Base-by-base conservation (phyloP, 2,329 filamentous ascomycete species). In the Ophiosphaerella narmari region DNA sequence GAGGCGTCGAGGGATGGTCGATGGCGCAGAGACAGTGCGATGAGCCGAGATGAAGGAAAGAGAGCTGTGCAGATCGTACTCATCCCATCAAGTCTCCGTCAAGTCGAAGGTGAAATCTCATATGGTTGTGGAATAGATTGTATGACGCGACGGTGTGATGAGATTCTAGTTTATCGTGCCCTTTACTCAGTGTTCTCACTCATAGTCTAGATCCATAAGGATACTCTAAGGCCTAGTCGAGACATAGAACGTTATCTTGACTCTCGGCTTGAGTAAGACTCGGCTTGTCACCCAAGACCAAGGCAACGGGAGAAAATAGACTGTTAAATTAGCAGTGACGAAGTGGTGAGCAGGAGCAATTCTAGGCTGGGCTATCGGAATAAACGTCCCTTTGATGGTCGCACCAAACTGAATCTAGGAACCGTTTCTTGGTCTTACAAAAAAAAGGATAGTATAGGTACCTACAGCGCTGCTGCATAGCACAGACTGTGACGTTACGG, bases 1-100 rank as follows among this genome's bases (percentile, higher is more conserved):
- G 33, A 43, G 38, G 40, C 47, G 47, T 45, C 21, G 51, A 55
- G 47, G 40, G 46, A 52, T 48, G 42, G 36, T 26, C 40, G 18
- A 43, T 46, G 40, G 18, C 8, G 23, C 23, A 13, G 21, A n/a
- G 32, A 40, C 43, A 9, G 29, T 16, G 29, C 23, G 12, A 35
- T 26, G 46, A 46, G 46, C 45, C 48, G 52, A 44, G 33, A 6
- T 43, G 39, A 36, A 35, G 31, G 14, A 7, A 23, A 36, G 43
- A 14, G 32, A 29, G 7, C 26, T 32, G 16, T 7, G 37, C 13
- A 44, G 14, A 34, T 32, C 11, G 18, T 38, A 39, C 37, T 32
- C 43, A 50, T 34, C 35, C 12, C 31, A 9, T 5, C 18, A 14
- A 12, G 12, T 4, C 8, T 24, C 31, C 16, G 16, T 24, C 16